Evolutionary conservation across 495 filamentous ascomycete species (phyloP).

Genomic region (Trichoderma virens): DNA sequence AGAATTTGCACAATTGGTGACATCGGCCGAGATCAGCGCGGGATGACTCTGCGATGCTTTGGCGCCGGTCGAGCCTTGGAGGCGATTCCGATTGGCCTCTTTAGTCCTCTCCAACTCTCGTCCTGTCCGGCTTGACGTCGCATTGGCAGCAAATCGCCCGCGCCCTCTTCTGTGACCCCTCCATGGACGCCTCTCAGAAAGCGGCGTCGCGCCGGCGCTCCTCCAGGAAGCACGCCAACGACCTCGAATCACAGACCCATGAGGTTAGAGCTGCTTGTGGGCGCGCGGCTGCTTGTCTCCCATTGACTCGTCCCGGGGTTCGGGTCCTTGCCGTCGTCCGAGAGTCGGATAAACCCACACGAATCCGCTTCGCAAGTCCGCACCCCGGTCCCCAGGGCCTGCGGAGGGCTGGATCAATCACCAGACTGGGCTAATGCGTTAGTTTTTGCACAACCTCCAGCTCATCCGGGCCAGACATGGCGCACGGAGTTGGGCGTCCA

Average conservation of each 20-base stretch:
- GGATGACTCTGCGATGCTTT: background rate
- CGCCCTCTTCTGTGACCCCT: background rate
- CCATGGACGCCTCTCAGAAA: constrained; percentile 2
- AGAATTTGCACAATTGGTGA: background rate
- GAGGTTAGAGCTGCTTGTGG: no score
- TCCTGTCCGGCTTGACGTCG: background rate
- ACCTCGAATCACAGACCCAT: no score
- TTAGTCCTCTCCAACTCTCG: background rate
- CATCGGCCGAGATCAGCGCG: background rate
- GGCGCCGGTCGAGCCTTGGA: background rate
- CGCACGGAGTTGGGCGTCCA: no score
- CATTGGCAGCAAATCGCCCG: background rate
- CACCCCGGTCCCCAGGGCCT: background rate
- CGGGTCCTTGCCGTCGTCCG: constrained; percentile 6
- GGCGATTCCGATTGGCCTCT: constrained; percentile 3
- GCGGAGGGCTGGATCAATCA: background rate
- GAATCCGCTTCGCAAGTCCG: constrained; percentile 5
- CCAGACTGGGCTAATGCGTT: background rate
- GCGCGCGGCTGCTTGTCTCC: background rate
- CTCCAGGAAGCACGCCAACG: background rate
- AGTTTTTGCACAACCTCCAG: no score
- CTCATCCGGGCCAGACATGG: no score
- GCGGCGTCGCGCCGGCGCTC: constrained; percentile 3
- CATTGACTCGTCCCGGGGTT: background rate
- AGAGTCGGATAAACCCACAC: constrained; percentile 6